Base-by-base conservation (phyloP, 345 rosid species). In the Populus ilicifolia region DNA sequence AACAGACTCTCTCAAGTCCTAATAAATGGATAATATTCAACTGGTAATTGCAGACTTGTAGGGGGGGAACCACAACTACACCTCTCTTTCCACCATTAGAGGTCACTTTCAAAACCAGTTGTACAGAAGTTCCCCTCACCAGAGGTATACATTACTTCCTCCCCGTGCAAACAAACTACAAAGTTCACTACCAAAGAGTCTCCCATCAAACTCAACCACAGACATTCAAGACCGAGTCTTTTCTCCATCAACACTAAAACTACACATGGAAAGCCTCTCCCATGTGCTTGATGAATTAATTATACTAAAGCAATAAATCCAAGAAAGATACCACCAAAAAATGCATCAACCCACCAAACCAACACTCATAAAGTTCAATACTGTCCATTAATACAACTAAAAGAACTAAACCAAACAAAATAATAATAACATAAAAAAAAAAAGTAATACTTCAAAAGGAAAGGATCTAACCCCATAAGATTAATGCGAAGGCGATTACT, bases 401-500 rank as follows among this genome's bases (percentile, higher is more conserved):
- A 63, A 41, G 17, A 9, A 71, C 23, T 16, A 67, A 69, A 46
- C 17, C 35, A 56, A 68, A 66, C 17, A 9, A 43, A 75, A 8
- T 18, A 62, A 38, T 27, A 61, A 41, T 18, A 44, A 70, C 33
- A 38, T 12, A 14, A 27, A 48, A 61, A 39, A 63, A 33, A 33
- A 33, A 33, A 33, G 36, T 33, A 67, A 64, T 66, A 36, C 21
- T 38, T 59, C 63, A 76, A 52, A 61, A 11, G 25, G 10, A 12
- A 54, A 41, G 12, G 10, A 56, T 88, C 63, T 59, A 59, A 96
- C 99, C 98, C 99, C 93, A 96, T 85, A 64, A 96, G 89, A 82
- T 93, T 93, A 75, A 93, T 85, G 48, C 92, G 90, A 73, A 96
- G 94, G 54, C 93, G 98, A 80, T 87, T 89, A 77, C 93, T 87